Evolutionary conservation across 2,329 filamentous ascomycete genomes (phyloP).

Genomic region (Cladobotryum protrusum): DNA sequence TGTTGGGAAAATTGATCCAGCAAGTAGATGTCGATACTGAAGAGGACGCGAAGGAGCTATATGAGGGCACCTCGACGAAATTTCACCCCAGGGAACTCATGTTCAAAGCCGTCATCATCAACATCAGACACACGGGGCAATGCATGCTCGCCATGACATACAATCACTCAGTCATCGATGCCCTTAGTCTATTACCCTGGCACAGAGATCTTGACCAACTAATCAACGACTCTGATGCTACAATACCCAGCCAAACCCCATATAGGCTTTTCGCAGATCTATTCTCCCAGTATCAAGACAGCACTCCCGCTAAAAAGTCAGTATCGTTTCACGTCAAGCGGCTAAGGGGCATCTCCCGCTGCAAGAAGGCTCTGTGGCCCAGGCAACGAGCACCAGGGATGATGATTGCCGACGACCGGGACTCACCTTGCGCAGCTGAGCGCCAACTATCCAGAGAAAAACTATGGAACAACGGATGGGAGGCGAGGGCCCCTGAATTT

Average conservation of each 20-base stretch:
- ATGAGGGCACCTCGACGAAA: slow-evolving; percentile 15
- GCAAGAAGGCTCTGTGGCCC: slow-evolving; percentile 27
- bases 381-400: slow-evolving; percentile 26
- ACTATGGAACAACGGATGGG: slow-evolving; percentile 27
- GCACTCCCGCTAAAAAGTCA: slow-evolving; percentile 21
- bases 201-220: slow-evolving; percentile 28
- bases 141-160: slow-evolving; percentile 24
- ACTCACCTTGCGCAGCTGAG: slow-evolving; percentile 13
- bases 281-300: slow-evolving; percentile 23
- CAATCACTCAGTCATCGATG: slow-evolving; percentile 32
- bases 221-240: slow-evolving; percentile 17
- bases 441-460: slow-evolving; percentile 17
- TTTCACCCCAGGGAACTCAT: slow-evolving; percentile 23
- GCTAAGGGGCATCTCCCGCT: slow-evolving; percentile 31
- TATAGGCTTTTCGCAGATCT: slow-evolving; percentile 29
- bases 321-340: slow-evolving; percentile 24
- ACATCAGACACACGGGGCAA: slow-evolving; percentile 10
- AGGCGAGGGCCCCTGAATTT: slow-evolving; percentile 17
- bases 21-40: slow-evolving; percentile 17
- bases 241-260: slow-evolving; percentile 19
- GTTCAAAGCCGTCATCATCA: slow-evolving; percentile 24
- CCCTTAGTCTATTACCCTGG: slow-evolving; percentile 26
- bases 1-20: slow-evolving; percentile 23
- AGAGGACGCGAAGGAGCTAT: slow-evolving; percentile 15
- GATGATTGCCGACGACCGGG: slow-evolving; percentile 27